phyloP scores from a whole-genome alignment of 345 rosid species.

The Erysimum cheiranthoides region DNA sequence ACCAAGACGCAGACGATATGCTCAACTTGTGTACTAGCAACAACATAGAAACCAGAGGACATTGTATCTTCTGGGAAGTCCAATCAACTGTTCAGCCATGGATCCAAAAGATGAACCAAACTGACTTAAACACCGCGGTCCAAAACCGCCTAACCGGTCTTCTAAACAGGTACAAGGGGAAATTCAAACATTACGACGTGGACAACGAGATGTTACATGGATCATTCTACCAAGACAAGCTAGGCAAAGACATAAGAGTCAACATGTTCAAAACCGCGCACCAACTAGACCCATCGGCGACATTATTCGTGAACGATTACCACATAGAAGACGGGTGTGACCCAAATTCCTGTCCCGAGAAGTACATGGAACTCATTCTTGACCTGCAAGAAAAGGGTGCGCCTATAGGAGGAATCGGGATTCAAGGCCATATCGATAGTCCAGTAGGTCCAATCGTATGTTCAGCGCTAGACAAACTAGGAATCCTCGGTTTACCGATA shows the following conservation, averaged over 20 bases:
- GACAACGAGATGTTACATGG: constrained; percentile 98
- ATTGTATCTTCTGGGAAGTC: constrained; percentile 98
- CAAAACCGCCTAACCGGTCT: constrained; percentile 73
- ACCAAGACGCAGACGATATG: constrained; percentile 94
- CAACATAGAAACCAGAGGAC: constrained; percentile 76
- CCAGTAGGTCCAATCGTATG: constrained; percentile 79
- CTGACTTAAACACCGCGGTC: constrained; percentile 62
- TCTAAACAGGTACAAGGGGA: constrained; percentile 78
- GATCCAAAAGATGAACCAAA: constrained; percentile 71
- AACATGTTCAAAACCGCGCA: constrained; percentile 81
- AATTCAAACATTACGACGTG: constrained; percentile 90
- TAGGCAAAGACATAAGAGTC: constrained; percentile 73
- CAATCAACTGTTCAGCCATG: constrained; percentile 77
- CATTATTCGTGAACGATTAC: constrained; percentile 85
- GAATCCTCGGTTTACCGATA: constrained; percentile 78
- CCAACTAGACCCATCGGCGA: constrained; percentile 74
- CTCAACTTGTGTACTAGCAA: constrained; percentile 63
- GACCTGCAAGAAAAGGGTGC: constrained; percentile 86
- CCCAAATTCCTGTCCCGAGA: constrained; percentile 70
- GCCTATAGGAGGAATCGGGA: constrained; percentile 82
- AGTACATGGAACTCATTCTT: constrained; percentile 70
- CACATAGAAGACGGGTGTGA: constrained; percentile 89
- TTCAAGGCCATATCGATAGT: constrained; percentile 88
- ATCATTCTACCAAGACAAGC: constrained; percentile 75
- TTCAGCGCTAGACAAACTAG: constrained; percentile 75